phyloP scores from a whole-genome alignment of 352 stramenopile species.

The Phytophthora cryptogea region DNA sequence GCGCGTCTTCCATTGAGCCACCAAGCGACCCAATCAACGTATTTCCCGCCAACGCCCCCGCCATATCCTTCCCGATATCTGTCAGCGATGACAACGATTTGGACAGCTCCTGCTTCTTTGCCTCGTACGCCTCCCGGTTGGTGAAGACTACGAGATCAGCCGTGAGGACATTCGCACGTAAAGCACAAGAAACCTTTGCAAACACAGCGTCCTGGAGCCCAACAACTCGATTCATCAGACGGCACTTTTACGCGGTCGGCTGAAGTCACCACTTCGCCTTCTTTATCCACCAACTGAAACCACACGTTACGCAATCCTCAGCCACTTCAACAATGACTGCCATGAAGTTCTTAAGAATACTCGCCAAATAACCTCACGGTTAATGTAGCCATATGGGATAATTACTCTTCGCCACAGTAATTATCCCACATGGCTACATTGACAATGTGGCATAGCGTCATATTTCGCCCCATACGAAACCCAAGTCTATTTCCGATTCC shows the following conservation, averaged over 20 bases:
- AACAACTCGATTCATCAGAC: neutral
- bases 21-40: neutral
- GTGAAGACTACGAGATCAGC: neutral
- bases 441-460: slow-evolving; percentile 4
- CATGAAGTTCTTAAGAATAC: neutral
- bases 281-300: slow-evolving; percentile 17
- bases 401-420: too few species aligned
- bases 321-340: neutral
- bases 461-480: slow-evolving; percentile 16
- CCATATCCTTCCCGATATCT: too few species aligned
- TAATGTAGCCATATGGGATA: too few species aligned
- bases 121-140: neutral
- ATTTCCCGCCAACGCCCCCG: neutral
- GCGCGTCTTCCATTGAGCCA: neutral
- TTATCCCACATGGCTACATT: too few species aligned
- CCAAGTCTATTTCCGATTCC: slow-evolving; percentile 16
- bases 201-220: neutral
- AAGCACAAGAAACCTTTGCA: too few species aligned
- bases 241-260: neutral
- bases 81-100: too few species aligned
- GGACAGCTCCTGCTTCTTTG: neutral
- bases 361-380: too few species aligned
- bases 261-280: slow-evolving; percentile 10
- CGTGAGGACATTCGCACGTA: too few species aligned
- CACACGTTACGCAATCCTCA: slow-evolving; percentile 9